Evolutionary conservation across 441 rosid genomes (phyloP), one percentile per base, ranked within the genome.

Genomic region (Erodium texanum): DNA sequence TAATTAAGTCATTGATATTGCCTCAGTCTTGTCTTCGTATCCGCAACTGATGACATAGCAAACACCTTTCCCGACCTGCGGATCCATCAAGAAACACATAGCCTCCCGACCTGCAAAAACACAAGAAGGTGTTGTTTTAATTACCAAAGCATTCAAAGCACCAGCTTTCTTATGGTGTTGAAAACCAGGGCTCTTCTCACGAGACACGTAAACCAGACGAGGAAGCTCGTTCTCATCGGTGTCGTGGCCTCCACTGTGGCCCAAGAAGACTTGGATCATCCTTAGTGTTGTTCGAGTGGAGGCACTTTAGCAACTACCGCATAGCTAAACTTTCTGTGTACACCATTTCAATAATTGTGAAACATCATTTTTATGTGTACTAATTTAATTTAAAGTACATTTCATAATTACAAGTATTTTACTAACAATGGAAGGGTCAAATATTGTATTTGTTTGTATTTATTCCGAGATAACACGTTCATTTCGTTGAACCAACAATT

Each of bases 251-350:
- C 99, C 99, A 74, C 84, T 94, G 80, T 94, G 97, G 68, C 99
- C 99, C 70, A 94, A 82, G 88, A 94, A 94, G 75, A 91, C 99
- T 96, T 94, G 99, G 70, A 94, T 94, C 99, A 94, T 94, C 99
- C 79, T 96, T 87, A 66, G 82, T 85, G 78, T 93, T 93, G 80
- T 93, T 93, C 73, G n/a, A n/a, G n/a, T n/a, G n/a, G n/a, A n/a
- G n/a, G n/a, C n/a, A n/a, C n/a, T n/a, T n/a, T n/a, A n/a, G n/a
- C n/a, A n/a, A n/a, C n/a, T n/a, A n/a, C n/a, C n/a, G n/a, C n/a
- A n/a, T n/a, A n/a, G n/a, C n/a, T n/a, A n/a, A n/a, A n/a, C n/a
- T n/a, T n/a, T n/a, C n/a, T n/a, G n/a, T n/a, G n/a, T n/a, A n/a
- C n/a, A n/a, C n/a, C n/a, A n/a, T n/a, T n/a, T n/a, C n/a, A n/a